A percentile compares a stretch with the other conserved stretches of the same genome.
phyloP scores from a whole-genome alignment of 2,329 filamentous ascomycete genomes.

The Penicillium sp. region DNA sequence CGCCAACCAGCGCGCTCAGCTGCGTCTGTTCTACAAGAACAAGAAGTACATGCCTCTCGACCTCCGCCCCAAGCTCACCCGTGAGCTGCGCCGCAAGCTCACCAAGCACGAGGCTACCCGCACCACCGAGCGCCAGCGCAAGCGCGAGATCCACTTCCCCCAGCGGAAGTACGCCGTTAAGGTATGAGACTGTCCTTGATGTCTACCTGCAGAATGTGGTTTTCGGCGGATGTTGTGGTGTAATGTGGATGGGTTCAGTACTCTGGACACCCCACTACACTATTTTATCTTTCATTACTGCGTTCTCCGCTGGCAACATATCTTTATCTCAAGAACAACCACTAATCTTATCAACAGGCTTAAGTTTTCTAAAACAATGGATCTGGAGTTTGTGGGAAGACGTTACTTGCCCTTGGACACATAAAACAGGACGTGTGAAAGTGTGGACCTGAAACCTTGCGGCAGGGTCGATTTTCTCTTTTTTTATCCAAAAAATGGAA shows the following conservation, averaged over 20 bases:
- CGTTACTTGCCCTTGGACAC: slow-evolving; percentile 31
- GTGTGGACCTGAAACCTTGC: slow-evolving; percentile 33
- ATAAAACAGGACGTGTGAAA: slow-evolving; percentile 27
- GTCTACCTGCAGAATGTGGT: not conserved
- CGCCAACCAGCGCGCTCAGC: slow-evolving; percentile 97
- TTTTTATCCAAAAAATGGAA: slow-evolving; percentile 35
- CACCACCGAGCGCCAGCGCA: slow-evolving; percentile 92
- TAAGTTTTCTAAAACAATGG: slow-evolving; percentile 30
- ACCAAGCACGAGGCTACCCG: slow-evolving; percentile 84
- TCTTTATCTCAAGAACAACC: not conserved
- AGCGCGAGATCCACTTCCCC: slow-evolving; percentile 94
- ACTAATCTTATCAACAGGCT: slow-evolving; percentile 25
- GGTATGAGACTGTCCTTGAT: slow-evolving; percentile 56
- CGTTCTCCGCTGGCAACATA: not conserved
- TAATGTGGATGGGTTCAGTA: not conserved
- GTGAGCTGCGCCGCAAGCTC: slow-evolving; percentile 93
- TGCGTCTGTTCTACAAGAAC: slow-evolving; percentile 99
- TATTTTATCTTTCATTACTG: not conserved
- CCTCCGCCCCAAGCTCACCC: slow-evolving; percentile 97
- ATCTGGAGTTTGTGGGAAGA: slow-evolving; percentile 39
- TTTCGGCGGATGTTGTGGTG: not conserved
- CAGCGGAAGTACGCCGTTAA: slow-evolving; percentile 99
- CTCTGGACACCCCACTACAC: not conserved
- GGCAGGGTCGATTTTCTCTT: slow-evolving; percentile 32
- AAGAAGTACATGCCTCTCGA: slow-evolving; percentile 99